Base-by-base conservation (phyloP, 495 filamentous ascomycete species). In the Neurospora discreta region DNA sequence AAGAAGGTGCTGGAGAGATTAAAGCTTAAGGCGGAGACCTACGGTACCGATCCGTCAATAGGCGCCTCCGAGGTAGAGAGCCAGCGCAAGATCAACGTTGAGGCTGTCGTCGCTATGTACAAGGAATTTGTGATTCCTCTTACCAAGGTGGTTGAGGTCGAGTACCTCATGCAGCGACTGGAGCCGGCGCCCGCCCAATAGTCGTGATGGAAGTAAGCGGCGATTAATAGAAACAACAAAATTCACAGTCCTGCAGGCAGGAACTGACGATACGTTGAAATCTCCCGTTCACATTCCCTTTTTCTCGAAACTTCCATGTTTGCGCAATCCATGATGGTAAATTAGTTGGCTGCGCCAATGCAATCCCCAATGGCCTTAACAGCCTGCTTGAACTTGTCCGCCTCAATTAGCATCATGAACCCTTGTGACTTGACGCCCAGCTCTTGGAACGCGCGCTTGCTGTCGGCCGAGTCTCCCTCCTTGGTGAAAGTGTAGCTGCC, bases 71-170 rank as follows among this genome's bases (percentile, higher is more conserved):
- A 81, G 18, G 78, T 71, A 10, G 75, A 71, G 33, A 73, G 76
- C 11, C 78, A 78, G 65, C 77, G 75, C 69, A 98, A 98, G 87
- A 94, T 99, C 73, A 90, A 99, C 79, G 91, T 90, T 7, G 93
- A 97, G 68, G 94, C 94, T 5, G 94, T 99, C 36, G 93, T 97
- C 39, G 86, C 87, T 26, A 97, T 98, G 91, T 99, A 98, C 81
- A 90, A 92, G 88, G 90, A 97, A 78, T 93, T 90, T 80, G 94
- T 99, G 70, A 99, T 99, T 71, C 96, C 96, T 3, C 81, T 98
- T 78, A 99, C 96, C 36, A 99, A 98, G 81, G 90, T 94, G 73
- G 94, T 99, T 39, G 96, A 99, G 84, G 92, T 98, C 23, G 94
- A 98, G 77, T 99, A 99, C 76, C 85, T 99, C 52, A 96, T 98